Conservation (phyloP, 2,329 filamentous ascomycete genomes). For the Fusarium compactum region DNA sequence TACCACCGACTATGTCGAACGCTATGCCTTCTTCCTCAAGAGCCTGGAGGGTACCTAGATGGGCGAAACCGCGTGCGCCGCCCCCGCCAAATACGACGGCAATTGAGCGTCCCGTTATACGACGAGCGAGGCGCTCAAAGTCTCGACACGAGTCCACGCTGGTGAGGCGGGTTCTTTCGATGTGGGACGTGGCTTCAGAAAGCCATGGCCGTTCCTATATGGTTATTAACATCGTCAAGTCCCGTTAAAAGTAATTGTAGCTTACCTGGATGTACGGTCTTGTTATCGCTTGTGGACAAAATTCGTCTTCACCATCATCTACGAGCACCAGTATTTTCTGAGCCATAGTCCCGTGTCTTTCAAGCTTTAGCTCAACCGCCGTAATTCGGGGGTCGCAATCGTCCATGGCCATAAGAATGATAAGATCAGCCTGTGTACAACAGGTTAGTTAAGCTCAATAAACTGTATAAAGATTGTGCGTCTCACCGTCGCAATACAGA, state of each 20-base stretch:
- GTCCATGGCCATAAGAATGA: neutral
- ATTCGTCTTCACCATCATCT: neutral
- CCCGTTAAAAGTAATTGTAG: fast-evolving
- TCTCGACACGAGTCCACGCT: neutral
- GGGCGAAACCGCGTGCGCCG: neutral
- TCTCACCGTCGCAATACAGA: neutral
- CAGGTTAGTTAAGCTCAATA: too few relatives aligned
- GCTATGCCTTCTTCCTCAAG: neutral
- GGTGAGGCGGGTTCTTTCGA: neutral
- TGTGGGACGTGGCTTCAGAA: neutral
- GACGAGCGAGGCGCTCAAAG: neutral
- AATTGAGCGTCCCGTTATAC: neutral
- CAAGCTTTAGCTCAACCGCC: neutral
- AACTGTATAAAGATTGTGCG: fast-evolving
- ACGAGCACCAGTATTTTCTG: neutral
- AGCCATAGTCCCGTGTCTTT: neutral
- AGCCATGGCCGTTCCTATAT: neutral
- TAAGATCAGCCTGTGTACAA: neutral
- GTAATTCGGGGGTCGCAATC: neutral
- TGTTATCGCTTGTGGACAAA: neutral
- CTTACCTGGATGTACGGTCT: neutral
- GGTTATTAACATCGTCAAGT: fast-evolving
- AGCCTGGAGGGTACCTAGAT: neutral
- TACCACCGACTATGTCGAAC: neutral
- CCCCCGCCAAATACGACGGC: neutral